Conservation (phyloP, 352 stramenopile genomes). For the Nothophytophthora sp. region DNA sequence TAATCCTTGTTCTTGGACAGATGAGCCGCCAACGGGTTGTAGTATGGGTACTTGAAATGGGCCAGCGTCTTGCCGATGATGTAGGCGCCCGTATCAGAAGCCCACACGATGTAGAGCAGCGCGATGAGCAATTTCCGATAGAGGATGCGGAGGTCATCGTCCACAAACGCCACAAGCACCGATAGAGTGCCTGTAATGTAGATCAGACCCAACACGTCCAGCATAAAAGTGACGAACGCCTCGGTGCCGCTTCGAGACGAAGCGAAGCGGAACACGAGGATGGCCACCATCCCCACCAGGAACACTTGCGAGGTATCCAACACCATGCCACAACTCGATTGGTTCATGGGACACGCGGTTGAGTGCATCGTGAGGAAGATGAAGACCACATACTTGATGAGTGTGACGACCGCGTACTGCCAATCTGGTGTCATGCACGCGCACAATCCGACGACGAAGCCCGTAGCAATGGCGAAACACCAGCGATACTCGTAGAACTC, state of each 20-base stretch:
- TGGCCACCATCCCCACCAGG: slow-evolving; percentile 28
- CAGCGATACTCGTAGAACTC: slow-evolving; percentile 48
- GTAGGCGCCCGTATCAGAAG: slow-evolving; percentile 92
- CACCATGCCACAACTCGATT: slow-evolving; percentile 30
- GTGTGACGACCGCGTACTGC: slow-evolving; percentile 41
- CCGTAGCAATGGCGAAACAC: slow-evolving; percentile 35
- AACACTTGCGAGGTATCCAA: slow-evolving; percentile 34
- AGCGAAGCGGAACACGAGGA: slow-evolving; percentile 44
- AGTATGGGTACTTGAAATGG: slow-evolving; percentile 79
- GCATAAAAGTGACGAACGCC: slow-evolving; percentile 41
- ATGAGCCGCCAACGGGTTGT: slow-evolving; percentile 80
- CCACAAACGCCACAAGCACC: slow-evolving; percentile 49
- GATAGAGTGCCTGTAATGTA: slow-evolving; percentile 57
- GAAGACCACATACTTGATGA: slow-evolving; percentile 42
- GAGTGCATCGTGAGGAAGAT: slow-evolving; percentile 52
- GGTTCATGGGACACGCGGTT: slow-evolving; percentile 50
- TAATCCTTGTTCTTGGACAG: slow-evolving; percentile 96
- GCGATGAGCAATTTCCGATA: slow-evolving; percentile 64
- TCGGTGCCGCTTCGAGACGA: slow-evolving; percentile 22
- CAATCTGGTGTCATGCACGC: slow-evolving; percentile 46
- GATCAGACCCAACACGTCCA: slow-evolving; percentile 51
- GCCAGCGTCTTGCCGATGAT: slow-evolving; percentile 89
- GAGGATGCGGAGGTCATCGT: slow-evolving; percentile 46
- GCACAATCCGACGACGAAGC: slow-evolving; percentile 34
- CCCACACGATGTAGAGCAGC: slow-evolving; percentile 67